Percentiles rank a stretch among this genome's conserved stretches.
Evolutionary conservation across 306 rosid species (phyloP).

Genomic region (Cucurbita argyrosperma): DNA sequence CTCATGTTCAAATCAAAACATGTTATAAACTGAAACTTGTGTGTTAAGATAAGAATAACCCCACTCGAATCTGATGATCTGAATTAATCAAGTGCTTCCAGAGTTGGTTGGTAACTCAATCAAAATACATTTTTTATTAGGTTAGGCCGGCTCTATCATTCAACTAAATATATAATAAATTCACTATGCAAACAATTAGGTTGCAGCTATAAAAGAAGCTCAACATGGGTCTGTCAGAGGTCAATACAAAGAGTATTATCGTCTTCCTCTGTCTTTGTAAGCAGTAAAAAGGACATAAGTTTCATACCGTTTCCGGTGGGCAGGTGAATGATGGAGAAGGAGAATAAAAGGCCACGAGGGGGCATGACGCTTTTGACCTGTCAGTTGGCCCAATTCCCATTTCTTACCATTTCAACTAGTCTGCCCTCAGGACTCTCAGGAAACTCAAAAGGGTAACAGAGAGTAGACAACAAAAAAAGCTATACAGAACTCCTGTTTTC

Average conservation of each 20-base stretch:
- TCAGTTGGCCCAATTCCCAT: slow-evolving; percentile 10
- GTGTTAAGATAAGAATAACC: neutral
- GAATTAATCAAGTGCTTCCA: neutral
- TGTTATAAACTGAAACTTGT: neutral
- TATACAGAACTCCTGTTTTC: neutral
- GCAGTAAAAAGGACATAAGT: neutral
- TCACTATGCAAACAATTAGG: neutral
- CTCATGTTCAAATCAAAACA: neutral
- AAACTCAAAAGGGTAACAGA: neutral
- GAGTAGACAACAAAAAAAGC: neutral
- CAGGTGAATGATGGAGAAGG: neutral
- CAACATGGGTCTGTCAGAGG: neutral
- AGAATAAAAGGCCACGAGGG: slow-evolving; percentile 16
- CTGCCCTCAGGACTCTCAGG: neutral
- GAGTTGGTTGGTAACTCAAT: neutral
- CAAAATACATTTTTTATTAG: neutral
- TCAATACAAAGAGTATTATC: neutral
- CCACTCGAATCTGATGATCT: neutral
- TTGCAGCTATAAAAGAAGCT: neutral
- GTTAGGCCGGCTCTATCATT: neutral
- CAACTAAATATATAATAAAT: neutral
- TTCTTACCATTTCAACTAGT: slow-evolving; percentile 1
- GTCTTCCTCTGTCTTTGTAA: neutral
- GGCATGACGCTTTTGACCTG: slow-evolving; percentile 39
- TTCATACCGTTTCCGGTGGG: neutral